A percentile compares a stretch with the other conserved stretches of the same genome.
These are phyloP conservation scores for Candida lessepsii DNA, from an alignment of 805 yeast genomes.

Conservation along the genomic window DNA sequence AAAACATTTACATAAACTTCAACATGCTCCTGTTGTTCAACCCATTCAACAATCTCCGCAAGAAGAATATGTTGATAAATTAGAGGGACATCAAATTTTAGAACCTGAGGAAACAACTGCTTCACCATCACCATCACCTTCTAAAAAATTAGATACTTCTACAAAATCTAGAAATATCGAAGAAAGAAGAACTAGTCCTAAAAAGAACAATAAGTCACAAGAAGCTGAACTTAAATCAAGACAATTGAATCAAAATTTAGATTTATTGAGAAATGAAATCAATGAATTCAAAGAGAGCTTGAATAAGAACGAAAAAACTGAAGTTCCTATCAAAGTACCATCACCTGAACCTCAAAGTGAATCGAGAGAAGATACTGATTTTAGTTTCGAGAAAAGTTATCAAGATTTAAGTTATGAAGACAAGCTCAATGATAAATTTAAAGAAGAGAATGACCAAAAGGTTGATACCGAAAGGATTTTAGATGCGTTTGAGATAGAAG, in stretches of 20 bases:
- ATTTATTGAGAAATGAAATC: constrained; percentile 40
- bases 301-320: constrained; percentile 23
- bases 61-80: neutral
- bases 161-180: neutral
- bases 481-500: too few species aligned
- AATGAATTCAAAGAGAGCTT: constrained; percentile 45
- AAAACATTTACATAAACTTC: constrained; percentile 2
- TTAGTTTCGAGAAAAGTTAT: constrained; percentile 39
- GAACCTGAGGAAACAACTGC: neutral
- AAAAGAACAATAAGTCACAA: constrained; percentile 3
- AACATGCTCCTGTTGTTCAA: constrained; percentile 5
- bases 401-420: constrained; percentile 43
- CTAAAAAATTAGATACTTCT: neutral
- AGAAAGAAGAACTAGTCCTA: constrained; percentile 6
- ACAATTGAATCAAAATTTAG: constrained; percentile 41
- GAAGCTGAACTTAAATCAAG: constrained; percentile 24
- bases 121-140: constrained; percentile 4
- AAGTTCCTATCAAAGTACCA: constrained; percentile 16
- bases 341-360: constrained; percentile 11
- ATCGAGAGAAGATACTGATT: constrained; percentile 20
- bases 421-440: constrained; percentile 22
- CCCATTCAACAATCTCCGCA: constrained; percentile 4
- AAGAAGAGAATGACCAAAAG: neutral
- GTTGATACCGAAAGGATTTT: too few species aligned
- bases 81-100: constrained; percentile 5